Evolutionary conservation across 371 early-diverging fungal species (phyloP).

Genomic region (Catenaria anguillulae): DNA sequence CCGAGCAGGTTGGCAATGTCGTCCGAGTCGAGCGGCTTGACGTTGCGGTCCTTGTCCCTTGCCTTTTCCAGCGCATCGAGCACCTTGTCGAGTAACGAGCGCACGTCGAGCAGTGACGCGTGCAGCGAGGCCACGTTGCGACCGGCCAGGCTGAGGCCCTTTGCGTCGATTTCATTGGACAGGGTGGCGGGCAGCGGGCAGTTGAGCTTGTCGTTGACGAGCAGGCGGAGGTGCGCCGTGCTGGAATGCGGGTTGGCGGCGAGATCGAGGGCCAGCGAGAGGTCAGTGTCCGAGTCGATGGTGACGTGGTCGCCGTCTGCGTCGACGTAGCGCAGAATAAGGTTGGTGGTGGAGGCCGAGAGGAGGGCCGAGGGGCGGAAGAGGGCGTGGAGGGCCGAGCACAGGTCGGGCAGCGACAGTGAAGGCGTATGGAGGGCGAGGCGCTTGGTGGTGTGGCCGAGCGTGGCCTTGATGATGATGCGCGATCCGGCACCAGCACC

Average conservation of each 20-base stretch:
- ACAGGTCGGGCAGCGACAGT: not conserved
- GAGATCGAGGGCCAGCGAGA: slow-evolving; percentile 69
- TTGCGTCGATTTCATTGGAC: no score
- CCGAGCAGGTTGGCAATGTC: not conserved
- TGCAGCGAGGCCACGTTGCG: not conserved
- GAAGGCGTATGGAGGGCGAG: slow-evolving; percentile 2
- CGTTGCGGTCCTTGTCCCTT: not conserved
- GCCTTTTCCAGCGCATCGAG: not conserved
- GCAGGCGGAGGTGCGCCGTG: slow-evolving; percentile 22
- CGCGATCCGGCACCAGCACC: no score
- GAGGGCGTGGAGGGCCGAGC: not conserved
- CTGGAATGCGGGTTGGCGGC: no score
- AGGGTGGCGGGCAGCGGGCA: not conserved
- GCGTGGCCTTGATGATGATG: slow-evolving; percentile 8
- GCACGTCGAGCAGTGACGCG: not conserved
- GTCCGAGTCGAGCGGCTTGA: not conserved
- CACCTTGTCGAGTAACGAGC: not conserved
- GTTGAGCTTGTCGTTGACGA: not conserved
- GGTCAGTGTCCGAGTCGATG: slow-evolving; percentile 57
- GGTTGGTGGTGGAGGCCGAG: not conserved
- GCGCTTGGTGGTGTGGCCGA: not conserved
- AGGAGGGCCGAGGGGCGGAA: not conserved
- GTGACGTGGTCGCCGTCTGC: slow-evolving; percentile 78
- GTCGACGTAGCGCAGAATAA: slow-evolving; percentile 47
- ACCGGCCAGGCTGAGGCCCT: not conserved